Conservation (phyloP, 805 yeast species). For the Starmera amethionina region DNA sequence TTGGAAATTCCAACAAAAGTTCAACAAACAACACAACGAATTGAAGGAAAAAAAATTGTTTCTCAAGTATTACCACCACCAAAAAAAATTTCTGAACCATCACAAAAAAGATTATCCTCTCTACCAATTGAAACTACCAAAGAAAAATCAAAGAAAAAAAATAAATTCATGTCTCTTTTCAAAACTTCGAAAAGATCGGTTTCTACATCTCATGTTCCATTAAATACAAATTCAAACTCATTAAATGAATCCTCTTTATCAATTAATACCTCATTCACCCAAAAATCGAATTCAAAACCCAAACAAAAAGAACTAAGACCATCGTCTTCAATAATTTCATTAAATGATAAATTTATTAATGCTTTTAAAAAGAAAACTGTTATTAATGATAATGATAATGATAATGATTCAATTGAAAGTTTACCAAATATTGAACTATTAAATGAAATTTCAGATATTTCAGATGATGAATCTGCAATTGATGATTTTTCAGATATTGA, state of each 20-base stretch:
- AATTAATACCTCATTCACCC: background rate
- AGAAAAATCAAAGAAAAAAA: slow-evolving; percentile 7
- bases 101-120: slow-evolving; percentile 1
- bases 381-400: background rate
- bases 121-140: background rate
- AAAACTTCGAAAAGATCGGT: slow-evolving; percentile 11
- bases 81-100: background rate
- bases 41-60: background rate
- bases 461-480: background rate
- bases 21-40: background rate
- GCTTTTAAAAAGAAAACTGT: slow-evolving; percentile 13
- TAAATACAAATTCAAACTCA: slow-evolving; percentile 2
- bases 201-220: slow-evolving; percentile 5
- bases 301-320: background rate
- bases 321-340: slow-evolving; percentile 15
- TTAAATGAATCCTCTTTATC: background rate
- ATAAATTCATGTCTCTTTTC: slow-evolving; percentile 16
- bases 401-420: background rate
- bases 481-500: background rate
- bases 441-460: background rate
- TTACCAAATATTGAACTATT: background rate
- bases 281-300: background rate
- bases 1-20: background rate
- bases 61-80: background rate
- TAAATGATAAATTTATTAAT: slow-evolving; percentile 7